Conservation (phyloP, 1,139 yeast species). For the Scheffersomyces parashehatae region DNA sequence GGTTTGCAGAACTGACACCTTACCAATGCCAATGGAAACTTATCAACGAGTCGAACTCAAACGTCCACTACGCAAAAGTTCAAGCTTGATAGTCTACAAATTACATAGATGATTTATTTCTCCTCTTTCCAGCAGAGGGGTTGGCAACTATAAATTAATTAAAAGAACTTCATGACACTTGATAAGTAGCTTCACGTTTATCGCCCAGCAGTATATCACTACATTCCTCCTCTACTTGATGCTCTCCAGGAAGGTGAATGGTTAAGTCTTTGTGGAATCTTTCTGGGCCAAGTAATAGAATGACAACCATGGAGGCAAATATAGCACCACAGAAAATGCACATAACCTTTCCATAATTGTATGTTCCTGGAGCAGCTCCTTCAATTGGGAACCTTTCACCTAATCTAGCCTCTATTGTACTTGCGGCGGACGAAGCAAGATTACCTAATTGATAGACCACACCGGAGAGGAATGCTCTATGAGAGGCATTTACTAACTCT, state of each 20-base stretch:
- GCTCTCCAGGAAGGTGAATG: not conserved
- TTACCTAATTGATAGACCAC: conserved; percentile 42
- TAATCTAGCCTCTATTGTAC: conserved; percentile 37
- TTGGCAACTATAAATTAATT: too few species aligned
- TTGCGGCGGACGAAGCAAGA: conserved; percentile 37
- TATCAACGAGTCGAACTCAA: too few species aligned
- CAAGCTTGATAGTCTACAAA: too few species aligned
- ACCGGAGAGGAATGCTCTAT: conserved; percentile 38
- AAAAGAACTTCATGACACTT: too few species aligned
- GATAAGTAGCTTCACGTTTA: too few species aligned
- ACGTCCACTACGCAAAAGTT: too few species aligned
- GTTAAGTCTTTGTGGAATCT: conserved; percentile 10
- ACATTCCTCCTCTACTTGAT: not conserved
- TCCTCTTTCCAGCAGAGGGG: too few species aligned
- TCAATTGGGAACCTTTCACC: conserved; percentile 32
- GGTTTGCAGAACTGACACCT: too few species aligned
- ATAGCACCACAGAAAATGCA: conserved; percentile 40
- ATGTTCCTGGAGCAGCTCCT: conserved; percentile 13
- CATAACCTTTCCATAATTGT: conserved; percentile 40
- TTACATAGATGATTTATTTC: too few species aligned
- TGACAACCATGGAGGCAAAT: conserved; percentile 28
- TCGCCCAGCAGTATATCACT: not conserved
- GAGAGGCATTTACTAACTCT: conserved; percentile 37
- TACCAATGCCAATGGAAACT: too few species aligned
- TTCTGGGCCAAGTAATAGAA: conserved; percentile 36